A percentile compares a stretch with the other conserved stretches of the same genome.
Conservation (phyloP, 1,284 basidiomycete genomes). For the Cutaneotrichosporon sp. region DNA sequence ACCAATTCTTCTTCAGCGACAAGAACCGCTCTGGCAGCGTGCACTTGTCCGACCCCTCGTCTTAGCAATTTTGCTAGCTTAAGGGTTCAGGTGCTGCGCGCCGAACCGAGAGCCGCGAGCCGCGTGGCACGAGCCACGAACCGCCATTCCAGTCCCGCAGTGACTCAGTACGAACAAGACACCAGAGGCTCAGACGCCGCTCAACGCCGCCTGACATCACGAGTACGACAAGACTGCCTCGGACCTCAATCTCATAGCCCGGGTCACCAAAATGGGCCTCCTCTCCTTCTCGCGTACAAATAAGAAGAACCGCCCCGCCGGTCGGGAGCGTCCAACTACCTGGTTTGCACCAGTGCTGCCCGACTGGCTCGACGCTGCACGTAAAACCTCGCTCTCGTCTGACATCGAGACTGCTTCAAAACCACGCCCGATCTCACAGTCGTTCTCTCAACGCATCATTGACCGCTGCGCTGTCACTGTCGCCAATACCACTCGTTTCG, state of each 20-base stretch:
- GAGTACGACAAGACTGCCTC: no score
- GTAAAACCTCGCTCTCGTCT: no score
- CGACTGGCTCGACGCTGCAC: slow-evolving; percentile 6
- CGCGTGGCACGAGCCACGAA: no score
- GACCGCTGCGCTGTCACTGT: neutral
- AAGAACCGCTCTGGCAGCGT: neutral
- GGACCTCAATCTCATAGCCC: no score
- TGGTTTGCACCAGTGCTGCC: neutral
- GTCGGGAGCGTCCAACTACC: neutral
- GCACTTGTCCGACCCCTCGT: neutral
- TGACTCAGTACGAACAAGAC: no score
- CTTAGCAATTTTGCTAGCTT: no score
- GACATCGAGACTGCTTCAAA: neutral
- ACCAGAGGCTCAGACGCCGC: no score
- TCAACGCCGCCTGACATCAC: no score
- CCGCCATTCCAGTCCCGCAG: no score
- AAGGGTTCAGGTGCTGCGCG: no score
- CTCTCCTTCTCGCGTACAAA: neutral
- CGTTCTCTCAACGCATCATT: neutral
- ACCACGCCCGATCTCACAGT: neutral
- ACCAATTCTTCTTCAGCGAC: neutral
- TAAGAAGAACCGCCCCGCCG: neutral
- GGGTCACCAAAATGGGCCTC: slow-evolving; percentile 4
- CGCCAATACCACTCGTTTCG: neutral
- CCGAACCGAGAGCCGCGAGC: no score